phyloP scores from a whole-genome alignment of 2,329 filamentous ascomycete species.

The Cytospora piceicola region DNA sequence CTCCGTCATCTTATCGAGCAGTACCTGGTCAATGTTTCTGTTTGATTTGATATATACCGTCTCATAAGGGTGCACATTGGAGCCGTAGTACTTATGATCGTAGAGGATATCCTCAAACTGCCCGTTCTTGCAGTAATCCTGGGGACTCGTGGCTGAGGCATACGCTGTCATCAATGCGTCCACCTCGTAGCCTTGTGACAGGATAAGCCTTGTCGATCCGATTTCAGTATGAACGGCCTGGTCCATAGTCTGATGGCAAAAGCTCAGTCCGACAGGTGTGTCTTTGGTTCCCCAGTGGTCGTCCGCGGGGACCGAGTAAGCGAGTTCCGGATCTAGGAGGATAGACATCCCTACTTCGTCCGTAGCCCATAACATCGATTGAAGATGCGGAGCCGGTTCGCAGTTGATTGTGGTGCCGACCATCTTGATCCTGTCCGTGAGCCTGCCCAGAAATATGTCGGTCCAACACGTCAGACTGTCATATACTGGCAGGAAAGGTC shows the following conservation, averaged over 20 bases:
- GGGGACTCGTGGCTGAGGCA: neutral
- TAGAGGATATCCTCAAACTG: conserved; percentile 15
- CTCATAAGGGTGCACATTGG: conserved; percentile 23
- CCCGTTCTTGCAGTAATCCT: conserved; percentile 24
- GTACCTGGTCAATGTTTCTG: conserved; percentile 6
- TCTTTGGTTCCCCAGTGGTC: conserved; percentile 29
- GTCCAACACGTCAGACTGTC: conserved; percentile 38
- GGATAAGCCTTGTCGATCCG: conserved; percentile 35
- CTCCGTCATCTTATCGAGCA: conserved; percentile 6
- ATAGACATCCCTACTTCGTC: conserved; percentile 38
- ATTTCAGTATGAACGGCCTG: conserved; percentile 37
- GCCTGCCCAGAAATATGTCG: conserved; percentile 37
- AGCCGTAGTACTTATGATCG: conserved; percentile 12
- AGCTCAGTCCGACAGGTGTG: conserved; percentile 33
- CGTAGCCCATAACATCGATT: conserved; percentile 42
- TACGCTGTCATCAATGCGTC: conserved; percentile 40
- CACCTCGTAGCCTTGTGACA: conserved; percentile 38
- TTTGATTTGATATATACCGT: conserved; percentile 18
- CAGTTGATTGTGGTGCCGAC: conserved; percentile 42
- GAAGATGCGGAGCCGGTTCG: conserved; percentile 37
- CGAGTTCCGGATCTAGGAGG: conserved; percentile 36
- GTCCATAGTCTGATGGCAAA: conserved; percentile 34
- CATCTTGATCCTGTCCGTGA: conserved; percentile 40
- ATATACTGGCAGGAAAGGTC: conserved; percentile 41
- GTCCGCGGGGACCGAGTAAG: conserved; percentile 24